phyloP scores from a whole-genome alignment of 2,329 filamentous ascomycete genomes.

The Venturia pyrina region DNA sequence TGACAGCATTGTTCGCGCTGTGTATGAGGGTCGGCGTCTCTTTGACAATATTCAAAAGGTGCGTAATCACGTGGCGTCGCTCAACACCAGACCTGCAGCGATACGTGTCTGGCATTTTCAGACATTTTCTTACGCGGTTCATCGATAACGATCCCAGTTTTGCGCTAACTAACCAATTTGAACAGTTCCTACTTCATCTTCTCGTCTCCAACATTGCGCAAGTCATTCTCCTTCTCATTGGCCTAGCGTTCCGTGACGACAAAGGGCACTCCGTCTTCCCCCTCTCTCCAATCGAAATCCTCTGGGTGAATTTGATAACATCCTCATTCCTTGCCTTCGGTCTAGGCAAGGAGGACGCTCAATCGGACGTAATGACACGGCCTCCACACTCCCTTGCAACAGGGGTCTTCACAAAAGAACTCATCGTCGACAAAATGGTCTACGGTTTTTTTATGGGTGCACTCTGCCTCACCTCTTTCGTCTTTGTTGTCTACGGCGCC shows the following conservation, averaged over 20 bases:
- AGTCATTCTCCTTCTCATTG: constrained; percentile 70
- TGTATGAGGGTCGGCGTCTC: constrained; percentile 30
- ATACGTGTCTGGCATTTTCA: neutral
- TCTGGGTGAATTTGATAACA: constrained; percentile 93
- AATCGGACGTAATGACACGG: constrained; percentile 66
- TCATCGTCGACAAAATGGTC: constrained; percentile 69
- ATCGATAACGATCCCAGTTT: constrained; percentile 19
- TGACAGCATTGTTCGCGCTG: constrained; percentile 31
- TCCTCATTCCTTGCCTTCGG: constrained; percentile 82
- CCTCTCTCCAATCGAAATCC: constrained; percentile 72
- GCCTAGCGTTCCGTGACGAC: constrained; percentile 68
- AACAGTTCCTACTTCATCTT: constrained; percentile 46
- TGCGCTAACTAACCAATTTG: too few relatives aligned
- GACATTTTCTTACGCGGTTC: constrained; percentile 15
- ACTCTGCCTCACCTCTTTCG: constrained; percentile 54
- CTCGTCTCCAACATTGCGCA: constrained; percentile 76
- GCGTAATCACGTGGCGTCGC: neutral
- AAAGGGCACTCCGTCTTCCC: constrained; percentile 71
- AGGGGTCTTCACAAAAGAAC: constrained; percentile 68
- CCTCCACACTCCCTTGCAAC: constrained; percentile 55
- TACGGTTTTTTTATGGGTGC: constrained; percentile 70
- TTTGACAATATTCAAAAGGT: constrained; percentile 34
- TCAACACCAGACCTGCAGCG: neutral
- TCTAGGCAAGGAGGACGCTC: constrained; percentile 67
- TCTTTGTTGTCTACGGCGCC: constrained; percentile 52